Conservation (phyloP, 208 protist genomes). For the Leishmania mexicana region DNA sequence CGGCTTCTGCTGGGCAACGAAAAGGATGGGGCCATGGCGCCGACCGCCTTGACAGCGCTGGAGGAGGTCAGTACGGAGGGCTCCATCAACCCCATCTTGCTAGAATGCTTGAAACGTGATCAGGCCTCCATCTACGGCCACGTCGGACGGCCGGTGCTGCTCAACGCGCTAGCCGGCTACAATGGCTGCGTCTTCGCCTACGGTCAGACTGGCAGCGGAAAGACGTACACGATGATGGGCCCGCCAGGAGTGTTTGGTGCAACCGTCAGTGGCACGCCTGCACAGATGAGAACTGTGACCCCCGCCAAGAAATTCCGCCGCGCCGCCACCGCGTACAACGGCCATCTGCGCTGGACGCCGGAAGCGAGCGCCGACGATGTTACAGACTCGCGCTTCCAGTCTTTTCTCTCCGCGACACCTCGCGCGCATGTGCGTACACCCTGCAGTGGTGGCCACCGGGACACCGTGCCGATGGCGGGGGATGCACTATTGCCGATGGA, state of each 20-base stretch:
- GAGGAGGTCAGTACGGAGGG: conserved; percentile 7
- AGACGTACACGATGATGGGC: conserved; percentile 95
- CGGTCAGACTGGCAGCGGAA: conserved; percentile 91
- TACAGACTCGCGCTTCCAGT: conserved; percentile 22
- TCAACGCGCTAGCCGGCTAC: conserved; percentile 80
- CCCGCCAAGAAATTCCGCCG: conserved; percentile 22
- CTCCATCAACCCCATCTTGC: conserved; percentile 16
- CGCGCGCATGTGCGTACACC: not conserved
- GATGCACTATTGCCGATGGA: conserved; percentile 12
- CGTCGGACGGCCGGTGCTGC: conserved; percentile 69
- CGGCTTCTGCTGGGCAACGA: conserved; percentile 10
- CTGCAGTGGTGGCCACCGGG: not conserved
- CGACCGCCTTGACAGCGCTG: conserved; percentile 9
- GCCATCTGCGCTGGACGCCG: not conserved
- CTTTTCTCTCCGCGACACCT: conserved; percentile 22
- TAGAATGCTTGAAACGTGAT: conserved; percentile 27
- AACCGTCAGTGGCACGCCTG: not conserved
- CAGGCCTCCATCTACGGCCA: conserved; percentile 66
- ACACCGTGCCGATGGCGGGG: not conserved
- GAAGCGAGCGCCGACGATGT: conserved; percentile 15
- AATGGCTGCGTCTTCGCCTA: conserved; percentile 93
- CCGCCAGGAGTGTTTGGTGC: conserved; percentile 25
- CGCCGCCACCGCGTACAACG: conserved; percentile 24
- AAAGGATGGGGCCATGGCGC: not conserved
- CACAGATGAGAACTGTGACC: not conserved